These are phyloP conservation scores for Gossypium turneri DNA, from an alignment of 345 rosid species.

Conservation along the genomic window DNA sequence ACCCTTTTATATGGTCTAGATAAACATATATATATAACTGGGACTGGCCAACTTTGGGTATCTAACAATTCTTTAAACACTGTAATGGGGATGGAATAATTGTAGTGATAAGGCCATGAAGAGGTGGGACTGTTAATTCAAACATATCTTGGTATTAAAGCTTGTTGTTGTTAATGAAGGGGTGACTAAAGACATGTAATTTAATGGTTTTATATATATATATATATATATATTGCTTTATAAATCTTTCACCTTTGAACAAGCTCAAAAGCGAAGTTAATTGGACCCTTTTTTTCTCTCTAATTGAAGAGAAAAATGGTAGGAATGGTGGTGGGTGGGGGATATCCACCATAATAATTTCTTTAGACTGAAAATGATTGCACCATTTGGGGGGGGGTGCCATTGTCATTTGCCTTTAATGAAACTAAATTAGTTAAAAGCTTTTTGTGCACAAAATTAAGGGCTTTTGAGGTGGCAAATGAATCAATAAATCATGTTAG, in stretches of 20 bases:
- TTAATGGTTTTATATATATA: conserved; percentile 16
- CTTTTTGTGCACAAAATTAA: conserved; percentile 10
- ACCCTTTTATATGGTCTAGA: conserved; percentile 2
- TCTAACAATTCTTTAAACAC: conserved; percentile 11
- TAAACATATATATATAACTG: background rate
- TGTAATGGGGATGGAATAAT: conserved; percentile 19
- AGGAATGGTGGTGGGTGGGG: conserved; percentile 18
- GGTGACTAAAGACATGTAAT: conserved; percentile 11
- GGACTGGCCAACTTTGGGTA: background rate
- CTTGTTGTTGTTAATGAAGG: conserved; percentile 7
- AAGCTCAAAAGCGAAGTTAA: conserved; percentile 20
- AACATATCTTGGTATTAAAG: conserved; percentile 24
- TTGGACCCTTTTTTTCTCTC: conserved; percentile 25
- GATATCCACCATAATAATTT: conserved; percentile 10
- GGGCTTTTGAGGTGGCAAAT: conserved; percentile 5
- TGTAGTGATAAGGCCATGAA: conserved; percentile 13
- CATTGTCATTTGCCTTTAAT: background rate
- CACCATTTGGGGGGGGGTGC: conserved; percentile 3
- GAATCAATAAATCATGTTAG: background rate
- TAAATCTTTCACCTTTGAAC: conserved; percentile 17
- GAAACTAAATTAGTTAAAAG: background rate
- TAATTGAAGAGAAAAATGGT: conserved; percentile 11
- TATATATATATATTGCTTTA: conserved; percentile 6
- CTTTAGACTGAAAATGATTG: conserved; percentile 11
- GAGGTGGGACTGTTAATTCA: background rate